Evolutionary conservation across 805 yeast species (phyloP).

Genomic region (Hanseniaspora hatyaiensis): DNA sequence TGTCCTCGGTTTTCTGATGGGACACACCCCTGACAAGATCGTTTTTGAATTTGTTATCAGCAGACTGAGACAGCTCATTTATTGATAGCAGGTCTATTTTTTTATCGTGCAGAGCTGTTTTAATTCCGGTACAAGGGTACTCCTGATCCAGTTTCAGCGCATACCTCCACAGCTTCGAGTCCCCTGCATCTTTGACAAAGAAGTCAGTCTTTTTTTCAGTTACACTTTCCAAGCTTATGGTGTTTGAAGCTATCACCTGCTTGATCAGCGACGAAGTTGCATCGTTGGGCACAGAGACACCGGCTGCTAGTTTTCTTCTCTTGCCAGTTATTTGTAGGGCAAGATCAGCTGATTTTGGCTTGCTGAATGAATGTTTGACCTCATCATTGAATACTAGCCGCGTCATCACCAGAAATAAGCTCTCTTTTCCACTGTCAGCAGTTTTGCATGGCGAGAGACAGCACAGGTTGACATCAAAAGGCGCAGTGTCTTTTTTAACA

Average conservation of each 20-base stretch:
- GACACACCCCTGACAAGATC: neutral
- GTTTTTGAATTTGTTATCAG: neutral
- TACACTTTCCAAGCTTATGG: neutral
- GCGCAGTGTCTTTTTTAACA: conserved; percentile 38
- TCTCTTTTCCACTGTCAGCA: conserved; percentile 16
- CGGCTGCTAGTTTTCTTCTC: too few species aligned
- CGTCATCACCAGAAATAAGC: neutral
- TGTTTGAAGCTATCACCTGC: too few species aligned
- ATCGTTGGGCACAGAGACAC: too few species aligned
- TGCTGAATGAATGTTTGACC: neutral
- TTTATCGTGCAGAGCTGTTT: neutral
- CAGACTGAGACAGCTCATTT: neutral
- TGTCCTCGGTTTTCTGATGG: neutral
- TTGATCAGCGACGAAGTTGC: too few species aligned
- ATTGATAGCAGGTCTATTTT: neutral
- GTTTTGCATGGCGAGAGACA: conserved; percentile 37
- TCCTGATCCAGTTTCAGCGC: neutral
- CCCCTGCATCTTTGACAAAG: neutral
- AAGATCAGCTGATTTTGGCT: too few species aligned
- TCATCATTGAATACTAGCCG: neutral
- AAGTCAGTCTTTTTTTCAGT: neutral
- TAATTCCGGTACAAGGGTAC: conserved; percentile 5
- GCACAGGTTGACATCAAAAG: conserved; percentile 42
- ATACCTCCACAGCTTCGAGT: neutral
- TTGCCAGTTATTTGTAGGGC: too few species aligned